Percentiles rank a stretch among this genome's conserved stretches.
These are phyloP conservation scores for Chalciporus piperatus DNA, from an alignment of 768 basidiomycete species.

Conservation along the genomic window DNA sequence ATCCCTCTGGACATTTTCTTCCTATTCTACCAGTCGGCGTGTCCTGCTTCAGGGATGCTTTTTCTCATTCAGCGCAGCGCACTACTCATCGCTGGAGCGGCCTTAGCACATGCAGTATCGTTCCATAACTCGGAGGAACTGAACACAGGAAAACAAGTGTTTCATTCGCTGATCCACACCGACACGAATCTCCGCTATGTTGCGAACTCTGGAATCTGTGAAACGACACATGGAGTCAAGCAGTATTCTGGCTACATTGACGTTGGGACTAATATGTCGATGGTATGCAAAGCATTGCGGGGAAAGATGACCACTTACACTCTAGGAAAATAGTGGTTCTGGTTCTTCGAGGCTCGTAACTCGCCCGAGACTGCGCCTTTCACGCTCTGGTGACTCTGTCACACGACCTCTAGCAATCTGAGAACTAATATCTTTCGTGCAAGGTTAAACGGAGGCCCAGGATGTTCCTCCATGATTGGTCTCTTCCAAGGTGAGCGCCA, in stretches of 20 bases:
- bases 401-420: background rate
- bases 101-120: background rate
- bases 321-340: conserved; percentile 67
- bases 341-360: conserved; percentile 67
- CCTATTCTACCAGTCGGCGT: too few species aligned
- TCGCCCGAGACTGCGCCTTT: conserved; percentile 62
- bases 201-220: conserved; percentile 59
- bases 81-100: background rate
- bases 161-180: conserved; percentile 18
- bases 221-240: conserved; percentile 58
- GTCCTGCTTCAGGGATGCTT: too few species aligned
- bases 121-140: background rate
- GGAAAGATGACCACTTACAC: too few species aligned
- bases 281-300: too few species aligned
- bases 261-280: too few species aligned
- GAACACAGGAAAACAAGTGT: background rate
- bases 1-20: too few species aligned
- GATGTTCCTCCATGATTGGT: conserved; percentile 63
- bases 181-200: conserved; percentile 45
- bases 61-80: too few species aligned
- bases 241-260: conserved; percentile 65
- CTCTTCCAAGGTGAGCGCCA: conserved; percentile 61
- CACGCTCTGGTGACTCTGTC: conserved; percentile 50
- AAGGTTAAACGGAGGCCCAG: conserved; percentile 61
- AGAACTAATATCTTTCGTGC: background rate